A percentile compares a stretch with the other conserved stretches of the same genome.
These are phyloP conservation scores for Candida schatavii DNA, from an alignment of 805 yeast genomes.

Conservation along the genomic window DNA sequence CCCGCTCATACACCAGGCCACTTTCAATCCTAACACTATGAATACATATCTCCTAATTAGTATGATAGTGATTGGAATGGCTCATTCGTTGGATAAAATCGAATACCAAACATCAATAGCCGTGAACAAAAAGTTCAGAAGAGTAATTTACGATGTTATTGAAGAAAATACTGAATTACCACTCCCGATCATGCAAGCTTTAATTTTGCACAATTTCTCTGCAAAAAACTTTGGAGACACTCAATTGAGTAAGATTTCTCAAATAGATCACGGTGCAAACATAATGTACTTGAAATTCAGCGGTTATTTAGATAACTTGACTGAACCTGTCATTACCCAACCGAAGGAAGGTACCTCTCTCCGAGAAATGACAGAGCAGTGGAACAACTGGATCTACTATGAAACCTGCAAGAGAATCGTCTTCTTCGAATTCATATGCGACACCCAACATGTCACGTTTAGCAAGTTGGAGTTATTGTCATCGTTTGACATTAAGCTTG, in stretches of 20 bases:
- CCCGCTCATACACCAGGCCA: conserved; percentile 10
- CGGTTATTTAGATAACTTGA: conserved; percentile 7
- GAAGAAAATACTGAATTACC: conserved; percentile 9
- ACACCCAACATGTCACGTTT: background rate
- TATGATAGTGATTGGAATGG: conserved; percentile 13
- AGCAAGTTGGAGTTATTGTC: conserved; percentile 21
- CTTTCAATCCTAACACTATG: conserved; percentile 8
- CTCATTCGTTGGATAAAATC: conserved; percentile 8
- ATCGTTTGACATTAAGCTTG: conserved; percentile 42
- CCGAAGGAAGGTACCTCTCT: background rate
- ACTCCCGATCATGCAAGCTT: conserved; percentile 7
- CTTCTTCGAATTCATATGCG: background rate
- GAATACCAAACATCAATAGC: conserved; percentile 10
- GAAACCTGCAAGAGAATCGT: background rate
- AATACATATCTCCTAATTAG: conserved; percentile 7
- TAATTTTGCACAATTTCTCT: conserved; percentile 9
- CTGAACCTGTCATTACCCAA: conserved; percentile 8
- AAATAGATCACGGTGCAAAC: conserved; percentile 10
- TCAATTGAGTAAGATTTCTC: conserved; percentile 7
- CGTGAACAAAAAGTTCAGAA: conserved; percentile 7
- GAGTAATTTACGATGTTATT: conserved; percentile 8
- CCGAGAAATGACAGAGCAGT: background rate
- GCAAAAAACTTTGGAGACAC: conserved; percentile 10
- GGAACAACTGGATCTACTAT: background rate
- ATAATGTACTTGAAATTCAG: conserved; percentile 8